Evolutionary conservation across 2,329 filamentous ascomycete species (phyloP), one percentile per base, ranked within the genome.

Genomic region (Xylaria multiplex): DNA sequence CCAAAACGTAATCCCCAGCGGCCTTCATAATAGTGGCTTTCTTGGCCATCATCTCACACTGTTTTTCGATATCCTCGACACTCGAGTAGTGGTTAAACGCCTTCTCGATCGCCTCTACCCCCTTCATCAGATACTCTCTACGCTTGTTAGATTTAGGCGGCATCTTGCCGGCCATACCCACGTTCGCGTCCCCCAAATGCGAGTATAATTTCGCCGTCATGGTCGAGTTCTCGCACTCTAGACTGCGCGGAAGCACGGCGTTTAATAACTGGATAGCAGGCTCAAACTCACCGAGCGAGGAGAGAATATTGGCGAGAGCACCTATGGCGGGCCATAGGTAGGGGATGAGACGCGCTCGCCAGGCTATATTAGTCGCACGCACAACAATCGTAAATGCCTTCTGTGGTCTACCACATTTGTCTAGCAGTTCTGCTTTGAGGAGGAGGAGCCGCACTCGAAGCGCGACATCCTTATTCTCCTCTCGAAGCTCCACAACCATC

Each of bases 11-110:
- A 71, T 93, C 90, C 0, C 90, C 91, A 7, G 86, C 83, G 53
- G 90, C 81, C 77, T 90, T 88, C 82, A 92, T 91, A 57, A 96
- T 85, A 57, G 89, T 89, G 3, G 91, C 90, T 79, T 93, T 94
- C 82, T 96, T 96, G 22, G 91, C 90, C 80, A 94, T 86, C 82
- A 92, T 89, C 78, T 93, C 91, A 74, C 92, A 90, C 79, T 92
- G 90, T 60, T 88, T 88, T n/a, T 82, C 80, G 14, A 89, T 80
- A 75, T 92, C 91, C 75, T 92, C 88, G 14, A 93, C 81, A 53
- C 82, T 84, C 48, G 88, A 86, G 76, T 87, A 96, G 68, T 89
- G 85, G 37, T 81, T 81, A 70, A 89, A 88, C 0, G 90, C 87
- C 67, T 82, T 85, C 62, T 91, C 87, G 54, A 92, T 83, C 35